Evolutionary conservation across 768 basidiomycete genomes (phyloP), one percentile per base, ranked within the genome.

Genomic region (Cystofilobasidium ferigula): DNA sequence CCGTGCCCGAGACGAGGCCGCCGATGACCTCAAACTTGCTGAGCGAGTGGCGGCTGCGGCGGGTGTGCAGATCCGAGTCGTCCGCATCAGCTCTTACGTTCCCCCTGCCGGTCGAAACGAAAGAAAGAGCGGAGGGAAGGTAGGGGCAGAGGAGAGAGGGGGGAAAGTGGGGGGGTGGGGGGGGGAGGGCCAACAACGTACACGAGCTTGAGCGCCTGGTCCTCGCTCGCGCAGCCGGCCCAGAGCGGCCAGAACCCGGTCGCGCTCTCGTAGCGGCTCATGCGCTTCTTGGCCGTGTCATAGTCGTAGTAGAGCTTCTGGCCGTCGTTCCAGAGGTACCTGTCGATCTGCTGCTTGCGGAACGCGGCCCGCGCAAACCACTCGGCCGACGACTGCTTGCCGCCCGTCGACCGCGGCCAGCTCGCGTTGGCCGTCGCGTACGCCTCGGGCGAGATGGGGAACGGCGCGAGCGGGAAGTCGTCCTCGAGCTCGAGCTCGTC

Each of bases 1-100:
- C 95, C 1, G 94, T 98, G 47, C 94, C 94, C 24, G 91, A 91
- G 20, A 95, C 93, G 28, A 98, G 79, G 10, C 94, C 94, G 26
- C 94, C 94, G 5, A 93, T 82, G 28, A 89, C 94, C 74, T 99
- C 94, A 70, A 99, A 97, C 80, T 95, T 97, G 78, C 86, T 84
- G 74, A 99, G 76, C 24, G 90, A 91, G 62, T 88, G 80, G 24
- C 86, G 84, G 53, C 91, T 93, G 73, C 57, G 66, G 10, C 16
- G 38, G 47, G 43, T 47, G 38, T 12, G 20, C 57, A 24, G 38
- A 35, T 35, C 24, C n/a, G n/a, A n/a, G n/a, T n/a, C n/a, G n/a
- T n/a, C n/a, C n/a, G n/a, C n/a, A n/a, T n/a, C n/a, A n/a, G n/a
- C n/a, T n/a, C n/a, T n/a, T n/a, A n/a, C n/a, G n/a, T n/a, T n/a